A percentile compares a stretch with the other conserved stretches of the same genome.
These are phyloP conservation scores for Fomitopsis serialis DNA, from an alignment of 768 basidiomycete genomes.

Conservation along the genomic window DNA sequence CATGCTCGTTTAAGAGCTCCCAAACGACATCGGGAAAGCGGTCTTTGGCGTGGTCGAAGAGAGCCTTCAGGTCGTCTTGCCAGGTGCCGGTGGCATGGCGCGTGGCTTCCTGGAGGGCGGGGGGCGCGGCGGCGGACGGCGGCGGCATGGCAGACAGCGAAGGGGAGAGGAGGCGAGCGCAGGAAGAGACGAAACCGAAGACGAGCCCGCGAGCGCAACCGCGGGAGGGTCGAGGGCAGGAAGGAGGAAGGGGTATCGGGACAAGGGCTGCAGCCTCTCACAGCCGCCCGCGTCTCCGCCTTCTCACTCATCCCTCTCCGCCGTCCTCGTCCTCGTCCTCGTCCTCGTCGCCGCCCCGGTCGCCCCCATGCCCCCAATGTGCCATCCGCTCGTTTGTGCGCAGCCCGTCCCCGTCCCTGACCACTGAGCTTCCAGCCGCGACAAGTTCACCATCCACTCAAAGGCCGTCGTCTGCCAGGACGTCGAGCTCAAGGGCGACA, in stretches of 20 bases:
- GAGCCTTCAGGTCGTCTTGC: constrained; percentile 72
- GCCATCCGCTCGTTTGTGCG: background rate
- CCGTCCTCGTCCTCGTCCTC: background rate
- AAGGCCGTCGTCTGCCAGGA: constrained; percentile 90
- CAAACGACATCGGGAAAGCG: constrained; percentile 97
- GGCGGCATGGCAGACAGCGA: constrained; percentile 11
- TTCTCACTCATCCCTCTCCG: background rate
- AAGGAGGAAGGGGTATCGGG: constrained; percentile 1
- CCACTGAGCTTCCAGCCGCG: constrained; percentile 46
- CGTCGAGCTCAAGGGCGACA: constrained; percentile 90
- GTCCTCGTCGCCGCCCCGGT: background rate
- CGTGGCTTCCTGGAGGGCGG: constrained; percentile 60
- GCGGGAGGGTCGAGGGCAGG: too few species aligned
- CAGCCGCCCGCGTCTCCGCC: too few species aligned
- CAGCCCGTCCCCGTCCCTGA: background rate
- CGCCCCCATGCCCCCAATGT: constrained; percentile 16
- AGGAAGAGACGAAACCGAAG: constrained; percentile 1
- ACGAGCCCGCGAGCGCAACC: too few species aligned
- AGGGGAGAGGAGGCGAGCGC: background rate
- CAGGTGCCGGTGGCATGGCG: constrained; percentile 64
- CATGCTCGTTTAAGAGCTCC: constrained; percentile 55
- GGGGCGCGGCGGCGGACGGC: constrained; percentile 28
- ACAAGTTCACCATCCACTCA: constrained; percentile 87
- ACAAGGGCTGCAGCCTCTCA: background rate
- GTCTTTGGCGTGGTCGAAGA: constrained; percentile 83